Percentiles rank a stretch among this genome's conserved stretches.
These are phyloP conservation scores for Talaromyces atroroseus DNA, from an alignment of 2,329 filamentous ascomycete genomes.

Conservation along the genomic window DNA sequence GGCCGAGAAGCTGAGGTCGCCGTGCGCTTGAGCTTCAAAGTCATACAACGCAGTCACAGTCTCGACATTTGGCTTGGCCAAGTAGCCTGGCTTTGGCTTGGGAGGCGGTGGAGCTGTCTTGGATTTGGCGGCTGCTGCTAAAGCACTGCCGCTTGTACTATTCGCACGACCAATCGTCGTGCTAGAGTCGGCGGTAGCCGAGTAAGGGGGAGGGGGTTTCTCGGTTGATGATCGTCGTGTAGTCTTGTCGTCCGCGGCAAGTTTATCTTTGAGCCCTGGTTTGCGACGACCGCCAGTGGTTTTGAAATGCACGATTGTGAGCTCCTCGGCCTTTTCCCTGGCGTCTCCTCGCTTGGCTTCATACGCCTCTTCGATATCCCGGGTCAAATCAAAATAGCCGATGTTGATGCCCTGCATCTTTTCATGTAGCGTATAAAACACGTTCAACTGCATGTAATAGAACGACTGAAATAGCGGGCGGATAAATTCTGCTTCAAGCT, in stretches of 20 bases:
- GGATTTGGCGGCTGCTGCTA: slow-evolving; percentile 58
- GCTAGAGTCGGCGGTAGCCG: slow-evolving; percentile 1
- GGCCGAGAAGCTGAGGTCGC: slow-evolving; percentile 82
- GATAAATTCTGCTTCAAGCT: slow-evolving; percentile 89
- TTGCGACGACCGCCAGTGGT: slow-evolving; percentile 61
- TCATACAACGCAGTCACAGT: slow-evolving; percentile 90
- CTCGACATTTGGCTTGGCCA: slow-evolving; percentile 65
- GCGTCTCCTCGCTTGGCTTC: slow-evolving; percentile 82
- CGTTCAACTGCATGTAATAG: slow-evolving; percentile 99
- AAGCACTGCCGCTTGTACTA: slow-evolving; percentile 38
- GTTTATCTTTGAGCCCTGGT: slow-evolving; percentile 23
- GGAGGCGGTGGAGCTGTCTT: slow-evolving; percentile 65
- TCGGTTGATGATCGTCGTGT: slow-evolving; percentile 39
- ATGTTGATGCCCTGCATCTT: slow-evolving; percentile 97
- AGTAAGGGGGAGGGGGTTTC: slow-evolving; percentile 51
- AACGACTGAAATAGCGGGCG: slow-evolving; percentile 96
- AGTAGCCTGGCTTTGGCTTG: slow-evolving; percentile 71
- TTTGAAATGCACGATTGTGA: slow-evolving; percentile 87
- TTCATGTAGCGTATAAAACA: slow-evolving; percentile 97
- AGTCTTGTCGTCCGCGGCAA: slow-evolving; percentile 27
- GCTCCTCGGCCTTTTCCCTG: slow-evolving; percentile 76
- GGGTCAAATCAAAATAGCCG: slow-evolving; percentile 89
- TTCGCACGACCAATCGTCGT: slow-evolving; percentile 28
- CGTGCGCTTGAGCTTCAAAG: slow-evolving; percentile 91
- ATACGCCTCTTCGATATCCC: slow-evolving; percentile 89